Evolutionary conservation across 2,329 filamentous ascomycete genomes (phyloP).

Genomic region (Diaporthe citriasiana): DNA sequence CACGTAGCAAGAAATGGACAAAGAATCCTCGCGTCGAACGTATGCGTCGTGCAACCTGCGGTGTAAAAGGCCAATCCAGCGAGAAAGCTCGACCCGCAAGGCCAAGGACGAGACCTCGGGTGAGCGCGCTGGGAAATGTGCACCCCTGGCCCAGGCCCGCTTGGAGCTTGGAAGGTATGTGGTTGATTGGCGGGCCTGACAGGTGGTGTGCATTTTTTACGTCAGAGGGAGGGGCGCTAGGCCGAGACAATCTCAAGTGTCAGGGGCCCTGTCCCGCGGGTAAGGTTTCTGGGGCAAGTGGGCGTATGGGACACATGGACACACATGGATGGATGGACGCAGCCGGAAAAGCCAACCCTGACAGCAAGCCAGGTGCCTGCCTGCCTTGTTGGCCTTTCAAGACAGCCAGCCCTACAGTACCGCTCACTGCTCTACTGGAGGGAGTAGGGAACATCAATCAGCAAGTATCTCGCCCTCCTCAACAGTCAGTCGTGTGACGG

Average conservation of each 20-base stretch:
- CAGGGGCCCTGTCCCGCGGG: slow-evolving; percentile 21
- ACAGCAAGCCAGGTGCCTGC: slow-evolving; percentile 17
- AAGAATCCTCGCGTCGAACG: neutral
- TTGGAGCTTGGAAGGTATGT: neutral
- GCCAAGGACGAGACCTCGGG: slow-evolving; percentile 2
- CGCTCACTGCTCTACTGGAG: neutral
- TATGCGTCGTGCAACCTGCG: slow-evolving; percentile 23
- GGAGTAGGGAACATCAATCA: neutral
- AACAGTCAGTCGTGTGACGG: slow-evolving; percentile 33
- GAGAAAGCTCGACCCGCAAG: slow-evolving; percentile 7
- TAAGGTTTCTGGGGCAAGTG: neutral
- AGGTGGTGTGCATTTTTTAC: slow-evolving; percentile 8
- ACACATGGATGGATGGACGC: no score
- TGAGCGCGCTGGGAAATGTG: slow-evolving; percentile 2
- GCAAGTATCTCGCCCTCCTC: neutral
- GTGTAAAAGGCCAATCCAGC: slow-evolving; percentile 13
- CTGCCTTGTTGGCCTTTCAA: slow-evolving; percentile 27
- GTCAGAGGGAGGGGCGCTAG: slow-evolving; percentile 34
- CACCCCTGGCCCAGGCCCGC: neutral
- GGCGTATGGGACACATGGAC: slow-evolving; percentile 15
- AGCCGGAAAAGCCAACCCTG: slow-evolving; percentile 12
- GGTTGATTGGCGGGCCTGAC: slow-evolving; percentile 31
- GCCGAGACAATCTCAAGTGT: slow-evolving; percentile 18
- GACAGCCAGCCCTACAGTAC: neutral
- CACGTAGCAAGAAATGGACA: neutral